These are phyloP conservation scores for Austroboletus eburneus DNA, from an alignment of 768 basidiomycete genomes.

Conservation along the genomic window DNA sequence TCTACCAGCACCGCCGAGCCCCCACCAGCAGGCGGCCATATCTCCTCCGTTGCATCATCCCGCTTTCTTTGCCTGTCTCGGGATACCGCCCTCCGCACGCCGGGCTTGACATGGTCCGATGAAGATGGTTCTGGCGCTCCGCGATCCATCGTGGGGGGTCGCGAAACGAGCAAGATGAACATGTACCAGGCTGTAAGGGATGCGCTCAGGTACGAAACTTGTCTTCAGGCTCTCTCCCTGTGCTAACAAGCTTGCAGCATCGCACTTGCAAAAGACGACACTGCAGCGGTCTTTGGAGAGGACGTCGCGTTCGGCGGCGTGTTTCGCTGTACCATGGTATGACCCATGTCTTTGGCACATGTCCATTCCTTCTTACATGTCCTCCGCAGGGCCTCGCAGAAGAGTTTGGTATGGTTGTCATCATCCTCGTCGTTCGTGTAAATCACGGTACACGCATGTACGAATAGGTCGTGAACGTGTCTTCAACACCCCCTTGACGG, in stretches of 20 bases:
- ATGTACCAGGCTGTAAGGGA: slow-evolving; percentile 90
- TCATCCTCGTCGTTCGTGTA: not conserved
- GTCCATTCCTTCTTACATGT: not conserved
- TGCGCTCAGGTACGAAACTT: slow-evolving; percentile 63
- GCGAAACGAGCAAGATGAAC: slow-evolving; percentile 94
- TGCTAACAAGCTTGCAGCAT: slow-evolving; percentile 46
- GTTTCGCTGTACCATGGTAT: slow-evolving; percentile 88
- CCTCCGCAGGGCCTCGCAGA: slow-evolving; percentile 73
- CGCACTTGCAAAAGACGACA: slow-evolving; percentile 80
- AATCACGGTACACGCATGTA: not conserved
- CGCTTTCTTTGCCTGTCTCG: slow-evolving; percentile 59
- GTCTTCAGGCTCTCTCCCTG: not conserved
- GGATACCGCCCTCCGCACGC: slow-evolving; percentile 67
- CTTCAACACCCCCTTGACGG: slow-evolving; percentile 91
- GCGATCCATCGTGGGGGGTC: slow-evolving; percentile 56
- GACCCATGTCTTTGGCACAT: slow-evolving; percentile 20
- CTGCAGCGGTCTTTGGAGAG: slow-evolving; percentile 85
- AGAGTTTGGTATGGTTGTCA: slow-evolving; percentile 67
- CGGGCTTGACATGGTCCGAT: slow-evolving; percentile 69
- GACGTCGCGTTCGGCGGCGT: slow-evolving; percentile 94
- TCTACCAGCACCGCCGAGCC: slow-evolving; percentile 51
- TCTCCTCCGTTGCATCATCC: slow-evolving; percentile 69
- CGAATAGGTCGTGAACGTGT: slow-evolving; percentile 78
- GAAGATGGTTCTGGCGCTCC: slow-evolving; percentile 43
- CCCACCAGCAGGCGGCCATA: slow-evolving; percentile 77